Conservation (phyloP, 2,329 filamentous ascomycete species). For the Chaetothyriales sp. region DNA sequence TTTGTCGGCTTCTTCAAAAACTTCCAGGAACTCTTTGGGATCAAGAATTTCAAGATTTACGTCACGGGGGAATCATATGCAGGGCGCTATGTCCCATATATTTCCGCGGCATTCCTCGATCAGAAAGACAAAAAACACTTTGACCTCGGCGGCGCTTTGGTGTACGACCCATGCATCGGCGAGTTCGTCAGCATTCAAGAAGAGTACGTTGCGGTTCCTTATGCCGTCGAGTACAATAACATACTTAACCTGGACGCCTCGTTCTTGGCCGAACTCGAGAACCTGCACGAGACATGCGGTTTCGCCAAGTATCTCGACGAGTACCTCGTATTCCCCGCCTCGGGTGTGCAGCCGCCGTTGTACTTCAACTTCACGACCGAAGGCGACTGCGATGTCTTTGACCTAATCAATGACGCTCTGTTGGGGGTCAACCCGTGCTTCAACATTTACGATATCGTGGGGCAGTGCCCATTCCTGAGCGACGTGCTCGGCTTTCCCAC, state of each 20-base stretch:
- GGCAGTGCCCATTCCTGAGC: slow-evolving; percentile 57
- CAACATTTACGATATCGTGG: slow-evolving; percentile 58
- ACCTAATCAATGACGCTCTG: slow-evolving; percentile 41
- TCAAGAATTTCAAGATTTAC: slow-evolving; percentile 40
- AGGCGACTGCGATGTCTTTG: slow-evolving; percentile 10
- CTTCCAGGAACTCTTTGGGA: slow-evolving; percentile 28
- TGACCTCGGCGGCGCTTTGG: slow-evolving; percentile 30
- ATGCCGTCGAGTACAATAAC: slow-evolving; percentile 12
- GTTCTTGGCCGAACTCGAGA: slow-evolving; percentile 7
- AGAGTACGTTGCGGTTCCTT: slow-evolving; percentile 8
- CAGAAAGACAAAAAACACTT: slow-evolving; percentile 35
- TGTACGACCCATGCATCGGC: slow-evolving; percentile 14
- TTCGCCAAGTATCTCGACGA: slow-evolving; percentile 11
- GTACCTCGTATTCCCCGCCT: slow-evolving; percentile 13
- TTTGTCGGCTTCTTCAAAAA: slow-evolving; percentile 42
- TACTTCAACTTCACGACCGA: slow-evolving; percentile 10
- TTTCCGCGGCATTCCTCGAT: slow-evolving; percentile 12
- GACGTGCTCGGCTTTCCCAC: slow-evolving; percentile 58
- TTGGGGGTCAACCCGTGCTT: slow-evolving; percentile 57
- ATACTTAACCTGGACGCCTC: slow-evolving; percentile 11
- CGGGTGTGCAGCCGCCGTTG: slow-evolving; percentile 10
- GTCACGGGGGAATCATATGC: slow-evolving; percentile 43
- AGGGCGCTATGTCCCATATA: slow-evolving; percentile 41
- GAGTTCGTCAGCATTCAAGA: slow-evolving; percentile 17
- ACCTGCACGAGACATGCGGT: slow-evolving; percentile 9